Conservation (phyloP, 2,329 filamentous ascomycete genomes). For the Diaporthe capsici region DNA sequence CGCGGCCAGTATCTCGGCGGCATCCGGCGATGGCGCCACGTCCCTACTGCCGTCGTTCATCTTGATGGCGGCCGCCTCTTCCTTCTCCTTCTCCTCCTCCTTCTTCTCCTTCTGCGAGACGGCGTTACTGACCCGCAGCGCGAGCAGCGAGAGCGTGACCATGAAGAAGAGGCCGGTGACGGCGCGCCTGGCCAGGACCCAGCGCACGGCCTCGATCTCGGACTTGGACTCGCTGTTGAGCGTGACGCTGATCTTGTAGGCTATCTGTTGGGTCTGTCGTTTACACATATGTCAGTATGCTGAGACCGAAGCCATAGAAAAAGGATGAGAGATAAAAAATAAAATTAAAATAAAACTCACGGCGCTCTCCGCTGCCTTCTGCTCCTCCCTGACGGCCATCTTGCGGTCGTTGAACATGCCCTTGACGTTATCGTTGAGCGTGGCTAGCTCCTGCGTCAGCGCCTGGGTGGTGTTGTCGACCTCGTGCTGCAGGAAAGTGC, state of each 20-base stretch:
- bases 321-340: no score
- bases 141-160: constrained; percentile 72
- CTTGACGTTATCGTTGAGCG: constrained; percentile 90
- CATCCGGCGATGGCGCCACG: constrained; percentile 63
- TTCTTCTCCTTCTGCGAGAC: constrained; percentile 64
- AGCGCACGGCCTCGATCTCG: constrained; percentile 91
- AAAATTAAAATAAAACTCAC: no score
- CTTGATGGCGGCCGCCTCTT: constrained; percentile 59
- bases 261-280: constrained; percentile 86
- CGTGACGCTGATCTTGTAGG: constrained; percentile 94
- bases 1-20: constrained; percentile 70
- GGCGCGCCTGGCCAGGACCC: constrained; percentile 80
- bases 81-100: constrained; percentile 59
- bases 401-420: constrained; percentile 97
- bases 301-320: not conserved
- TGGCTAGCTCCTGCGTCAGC: constrained; percentile 84
- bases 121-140: constrained; percentile 73
- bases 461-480: constrained; percentile 92
- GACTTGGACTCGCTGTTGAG: constrained; percentile 92
- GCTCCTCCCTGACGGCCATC: constrained; percentile 91
- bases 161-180: constrained; percentile 77
- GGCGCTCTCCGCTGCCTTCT: constrained; percentile 85
- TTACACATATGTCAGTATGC: constrained; percentile 41
- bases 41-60: constrained; percentile 62
- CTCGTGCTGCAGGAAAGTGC: constrained; percentile 91